Base-by-base conservation (phyloP, 495 filamentous ascomycete species). In the Lophiotrema nucula region DNA sequence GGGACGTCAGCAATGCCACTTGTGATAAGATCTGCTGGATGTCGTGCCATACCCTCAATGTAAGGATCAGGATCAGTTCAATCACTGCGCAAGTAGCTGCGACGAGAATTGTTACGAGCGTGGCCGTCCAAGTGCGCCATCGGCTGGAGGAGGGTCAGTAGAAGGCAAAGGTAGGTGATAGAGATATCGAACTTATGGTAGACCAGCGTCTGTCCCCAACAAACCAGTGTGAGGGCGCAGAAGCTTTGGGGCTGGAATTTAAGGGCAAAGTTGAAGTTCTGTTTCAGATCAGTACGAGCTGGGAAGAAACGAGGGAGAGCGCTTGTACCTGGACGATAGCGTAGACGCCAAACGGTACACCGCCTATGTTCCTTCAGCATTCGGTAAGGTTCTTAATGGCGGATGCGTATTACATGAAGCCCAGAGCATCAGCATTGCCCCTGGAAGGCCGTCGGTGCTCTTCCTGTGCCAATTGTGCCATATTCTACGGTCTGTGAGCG, bases 171-270 rank as follows among this genome's bases (percentile, higher is more conserved):
- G n/a, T n/a, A 35, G 31, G 15, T 35, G 15, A 8, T 35, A 8
- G 31, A 35, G 31, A 8, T 8, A 35, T 8, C 77, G 56, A 73
- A 88, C 81, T 79, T 74, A 19, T 79, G 72, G 58, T 89, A 90
- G 22, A 81, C 69, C 55, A 89, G 58, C 8, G 79, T 78, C 69
- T 90, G 88, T 0, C 74, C 79, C 86, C 84, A 90, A 47, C 77
- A 79, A 6, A 89, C 70, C 2, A 89, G 71, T 22, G 83, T 81
- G 15, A 90, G 78, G 12, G 73, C 69, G 57, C 82, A 79, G 60
- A 90, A 89, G 2, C 81, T 73, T 64, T 90, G 87, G 5, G 88
- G 85, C 70, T 91, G 88, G 8, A 89, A 76, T 53, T 90, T 86
- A 13, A 90, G 69, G 0, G 87, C 84, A 33, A 88, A 77, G 67